These are phyloP conservation scores for Colletotrichum spaethianum DNA, from an alignment of 2,329 filamentous ascomycete species.

Conservation along the genomic window DNA sequence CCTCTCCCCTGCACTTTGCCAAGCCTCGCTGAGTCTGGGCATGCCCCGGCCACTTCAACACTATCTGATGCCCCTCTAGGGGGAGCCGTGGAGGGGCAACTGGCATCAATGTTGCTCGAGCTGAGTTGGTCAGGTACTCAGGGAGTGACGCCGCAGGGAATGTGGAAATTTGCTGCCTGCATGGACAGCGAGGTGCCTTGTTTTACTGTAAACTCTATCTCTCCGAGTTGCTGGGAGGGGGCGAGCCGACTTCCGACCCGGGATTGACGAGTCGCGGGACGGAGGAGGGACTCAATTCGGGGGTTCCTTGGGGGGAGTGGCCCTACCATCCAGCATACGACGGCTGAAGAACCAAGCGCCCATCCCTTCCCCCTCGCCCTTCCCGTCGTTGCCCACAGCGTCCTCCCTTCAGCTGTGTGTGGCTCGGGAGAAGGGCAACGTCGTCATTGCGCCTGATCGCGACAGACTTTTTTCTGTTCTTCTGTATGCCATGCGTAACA, in stretches of 20 bases:
- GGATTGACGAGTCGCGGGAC: slow-evolving; percentile 34
- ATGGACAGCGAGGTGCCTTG: slow-evolving; percentile 37
- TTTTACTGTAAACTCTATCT: slow-evolving; percentile 41
- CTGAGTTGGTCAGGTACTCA: slow-evolving; percentile 5
- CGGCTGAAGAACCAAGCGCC: slow-evolving; percentile 22
- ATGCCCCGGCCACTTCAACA: slow-evolving; percentile 10
- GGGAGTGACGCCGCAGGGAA: slow-evolving; percentile 10
- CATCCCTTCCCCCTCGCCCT: slow-evolving; percentile 32
- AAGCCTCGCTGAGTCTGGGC: slow-evolving; percentile 8
- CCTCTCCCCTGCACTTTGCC: slow-evolving; percentile 8
- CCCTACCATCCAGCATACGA: slow-evolving; percentile 12
- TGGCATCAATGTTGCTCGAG: slow-evolving; percentile 17
- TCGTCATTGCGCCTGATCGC: background rate
- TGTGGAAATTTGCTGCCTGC: slow-evolving; percentile 38
- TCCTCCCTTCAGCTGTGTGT: slow-evolving; percentile 5
- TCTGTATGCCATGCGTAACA: background rate
- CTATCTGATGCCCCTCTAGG: background rate
- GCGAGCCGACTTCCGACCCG: slow-evolving; percentile 40
- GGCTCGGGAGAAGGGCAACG: background rate
- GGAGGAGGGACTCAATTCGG: slow-evolving; percentile 11
- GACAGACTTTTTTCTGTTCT: background rate
- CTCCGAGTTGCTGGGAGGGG: slow-evolving; percentile 28
- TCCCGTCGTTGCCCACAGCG: slow-evolving; percentile 26
- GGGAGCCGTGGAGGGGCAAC: slow-evolving; percentile 11
- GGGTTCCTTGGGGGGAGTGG: slow-evolving; percentile 20